Conservation (phyloP, 768 basidiomycete species). For the Tylopilus intermedius region DNA sequence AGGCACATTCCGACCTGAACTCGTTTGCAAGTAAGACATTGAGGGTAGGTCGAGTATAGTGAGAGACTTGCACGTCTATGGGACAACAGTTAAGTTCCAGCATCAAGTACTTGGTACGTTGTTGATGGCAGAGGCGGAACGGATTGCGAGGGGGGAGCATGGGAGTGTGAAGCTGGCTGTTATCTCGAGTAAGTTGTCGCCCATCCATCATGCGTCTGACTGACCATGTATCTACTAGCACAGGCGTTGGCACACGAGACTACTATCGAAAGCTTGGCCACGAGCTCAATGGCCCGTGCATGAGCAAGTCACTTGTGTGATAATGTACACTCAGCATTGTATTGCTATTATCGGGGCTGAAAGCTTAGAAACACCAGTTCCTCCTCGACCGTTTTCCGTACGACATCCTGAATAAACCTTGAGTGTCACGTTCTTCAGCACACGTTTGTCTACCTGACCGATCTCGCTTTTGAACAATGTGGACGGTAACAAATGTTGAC, state of each 20-base stretch:
- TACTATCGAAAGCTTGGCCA: slow-evolving; percentile 95
- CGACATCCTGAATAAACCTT: slow-evolving; percentile 96
- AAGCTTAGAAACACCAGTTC: slow-evolving; percentile 96
- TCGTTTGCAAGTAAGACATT: slow-evolving; percentile 61
- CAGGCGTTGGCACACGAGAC: slow-evolving; percentile 93
- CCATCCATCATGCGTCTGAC: neutral
- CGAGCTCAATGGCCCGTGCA: slow-evolving; percentile 93
- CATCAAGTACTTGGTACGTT: slow-evolving; percentile 96
- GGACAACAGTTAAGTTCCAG: slow-evolving; percentile 97
- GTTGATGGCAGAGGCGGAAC: slow-evolving; percentile 98
- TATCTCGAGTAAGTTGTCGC: slow-evolving; percentile 70
- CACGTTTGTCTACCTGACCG: slow-evolving; percentile 92
- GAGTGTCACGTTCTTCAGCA: slow-evolving; percentile 90
- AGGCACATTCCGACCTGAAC: slow-evolving; percentile 92
- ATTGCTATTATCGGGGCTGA: slow-evolving; percentile 63
- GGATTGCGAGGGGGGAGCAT: slow-evolving; percentile 95
- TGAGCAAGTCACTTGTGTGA: slow-evolving; percentile 77
- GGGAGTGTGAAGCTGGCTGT: slow-evolving; percentile 95
- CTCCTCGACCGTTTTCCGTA: slow-evolving; percentile 91
- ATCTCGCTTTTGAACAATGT: slow-evolving; percentile 94
- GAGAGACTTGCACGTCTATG: slow-evolving; percentile 94
- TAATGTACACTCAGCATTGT: neutral
- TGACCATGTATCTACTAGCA: slow-evolving; percentile 8
- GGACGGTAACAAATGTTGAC: slow-evolving; percentile 83
- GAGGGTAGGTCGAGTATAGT: slow-evolving; percentile 89